These are phyloP conservation scores for Citrus unshiu DNA, from an alignment of 345 rosid genomes.

Conservation along the genomic window DNA sequence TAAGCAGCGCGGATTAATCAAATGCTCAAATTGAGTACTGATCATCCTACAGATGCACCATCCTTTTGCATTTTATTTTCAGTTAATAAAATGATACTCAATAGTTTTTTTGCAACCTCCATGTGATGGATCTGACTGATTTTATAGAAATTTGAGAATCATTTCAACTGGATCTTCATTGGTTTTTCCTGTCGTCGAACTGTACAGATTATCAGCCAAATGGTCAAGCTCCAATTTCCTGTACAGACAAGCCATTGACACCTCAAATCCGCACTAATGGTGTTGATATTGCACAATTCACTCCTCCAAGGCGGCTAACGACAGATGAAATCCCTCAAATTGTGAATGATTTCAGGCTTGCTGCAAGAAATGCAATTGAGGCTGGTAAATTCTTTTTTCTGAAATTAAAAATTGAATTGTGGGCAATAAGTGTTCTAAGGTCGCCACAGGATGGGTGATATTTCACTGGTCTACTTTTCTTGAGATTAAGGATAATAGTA, in stretches of 20 bases:
- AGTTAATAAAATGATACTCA: not conserved
- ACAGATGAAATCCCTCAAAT: constrained; percentile 64
- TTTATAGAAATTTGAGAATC: not conserved
- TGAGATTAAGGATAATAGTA: not conserved
- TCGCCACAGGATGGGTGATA: not conserved
- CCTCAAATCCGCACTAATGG: constrained; percentile 45
- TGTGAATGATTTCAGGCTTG: constrained; percentile 64
- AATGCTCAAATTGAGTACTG: not conserved
- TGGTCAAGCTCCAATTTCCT: constrained; percentile 66
- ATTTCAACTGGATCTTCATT: constrained; percentile 3
- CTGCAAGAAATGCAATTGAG: constrained; percentile 76
- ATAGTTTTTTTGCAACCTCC: not conserved
- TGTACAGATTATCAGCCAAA: constrained; percentile 55
- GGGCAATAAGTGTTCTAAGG: not conserved
- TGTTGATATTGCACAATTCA: constrained; percentile 32
- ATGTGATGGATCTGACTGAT: not conserved
- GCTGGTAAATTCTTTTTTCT: constrained; percentile 44
- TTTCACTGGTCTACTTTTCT: no score
- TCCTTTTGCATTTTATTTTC: not conserved
- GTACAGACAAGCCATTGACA: constrained; percentile 49
- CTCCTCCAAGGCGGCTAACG: constrained; percentile 53
- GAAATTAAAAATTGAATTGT: no score
- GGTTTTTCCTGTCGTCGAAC: no score
- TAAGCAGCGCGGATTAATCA: not conserved
- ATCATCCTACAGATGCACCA: not conserved